Evolutionary conservation across 2,329 filamentous ascomycete species (phyloP).

Genomic region (Fusarium nisikadoi): DNA sequence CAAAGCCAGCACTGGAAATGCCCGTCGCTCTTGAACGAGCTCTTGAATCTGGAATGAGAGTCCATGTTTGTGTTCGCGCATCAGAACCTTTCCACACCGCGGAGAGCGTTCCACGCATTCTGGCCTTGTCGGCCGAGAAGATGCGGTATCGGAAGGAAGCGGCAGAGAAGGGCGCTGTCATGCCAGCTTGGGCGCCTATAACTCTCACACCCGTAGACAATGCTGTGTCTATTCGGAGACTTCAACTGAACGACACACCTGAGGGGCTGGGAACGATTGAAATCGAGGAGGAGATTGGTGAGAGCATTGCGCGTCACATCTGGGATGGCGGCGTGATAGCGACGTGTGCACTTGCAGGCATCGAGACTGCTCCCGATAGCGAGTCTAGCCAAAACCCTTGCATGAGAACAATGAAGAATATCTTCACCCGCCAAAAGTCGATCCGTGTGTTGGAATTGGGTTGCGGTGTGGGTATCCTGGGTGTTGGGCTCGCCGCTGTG

Average conservation of each 20-base stretch:
- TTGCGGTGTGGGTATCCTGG: conserved; percentile 66
- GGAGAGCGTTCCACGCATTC: conserved; percentile 42
- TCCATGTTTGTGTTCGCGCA: conserved; percentile 46
- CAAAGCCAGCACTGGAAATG: conserved; percentile 50
- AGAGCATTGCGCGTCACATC: conserved; percentile 68
- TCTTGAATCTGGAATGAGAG: conserved; percentile 37
- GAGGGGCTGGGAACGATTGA: conserved; percentile 48
- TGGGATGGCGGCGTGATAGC: conserved; percentile 68
- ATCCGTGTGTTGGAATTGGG: conserved; percentile 65
- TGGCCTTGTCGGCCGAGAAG: conserved; percentile 35
- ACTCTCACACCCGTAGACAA: conserved; percentile 34
- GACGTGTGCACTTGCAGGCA: conserved; percentile 48
- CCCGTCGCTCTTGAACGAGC: conserved; percentile 44
- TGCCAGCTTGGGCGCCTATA: conserved; percentile 56
- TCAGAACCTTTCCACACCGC: conserved; percentile 42
- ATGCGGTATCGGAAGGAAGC: conserved; percentile 33
- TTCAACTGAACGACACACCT: conserved; percentile 42
- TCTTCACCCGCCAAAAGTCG: conserved; percentile 42
- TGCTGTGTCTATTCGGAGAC: conserved; percentile 45
- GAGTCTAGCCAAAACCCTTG: conserved; percentile 42
- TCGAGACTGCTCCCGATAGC: conserved; percentile 42
- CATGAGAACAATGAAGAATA: conserved; percentile 46
- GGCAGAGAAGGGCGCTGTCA: conserved; percentile 51
- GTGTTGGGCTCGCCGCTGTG: conserved; percentile 58
- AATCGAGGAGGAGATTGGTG: conserved; percentile 67